Conservation (phyloP, 2,329 filamentous ascomycete species). For the Ophioceras dolichostomum region DNA sequence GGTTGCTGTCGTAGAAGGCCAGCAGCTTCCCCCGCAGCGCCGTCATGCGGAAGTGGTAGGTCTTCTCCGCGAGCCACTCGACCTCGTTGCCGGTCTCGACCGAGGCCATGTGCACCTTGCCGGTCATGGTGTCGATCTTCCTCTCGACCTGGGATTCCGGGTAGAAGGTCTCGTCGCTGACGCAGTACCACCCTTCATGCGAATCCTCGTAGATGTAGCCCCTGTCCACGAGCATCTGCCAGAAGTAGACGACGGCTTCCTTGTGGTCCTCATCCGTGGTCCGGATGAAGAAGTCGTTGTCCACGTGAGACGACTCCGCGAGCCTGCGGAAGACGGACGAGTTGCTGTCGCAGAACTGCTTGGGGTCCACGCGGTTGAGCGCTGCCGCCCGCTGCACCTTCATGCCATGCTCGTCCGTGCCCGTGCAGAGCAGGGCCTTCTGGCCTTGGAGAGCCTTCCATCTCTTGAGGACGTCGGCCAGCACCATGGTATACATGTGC, state of each 20-base stretch:
- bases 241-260: slow-evolving; percentile 79
- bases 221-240: slow-evolving; percentile 64
- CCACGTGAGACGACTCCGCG: slow-evolving; percentile 55
- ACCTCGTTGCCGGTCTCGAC: slow-evolving; percentile 85
- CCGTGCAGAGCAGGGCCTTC: slow-evolving; percentile 67
- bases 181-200: slow-evolving; percentile 92
- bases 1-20: slow-evolving; percentile 66
- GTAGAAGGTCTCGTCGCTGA: slow-evolving; percentile 95
- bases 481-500: slow-evolving; percentile 85
- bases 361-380: slow-evolving; percentile 56
- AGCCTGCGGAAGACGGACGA: slow-evolving; percentile 69
- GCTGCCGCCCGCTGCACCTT: slow-evolving; percentile 86
- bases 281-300: slow-evolving; percentile 79
- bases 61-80: slow-evolving; percentile 86
- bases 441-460: slow-evolving; percentile 71
- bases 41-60: slow-evolving; percentile 90
- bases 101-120: slow-evolving; percentile 70
- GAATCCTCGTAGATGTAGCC: slow-evolving; percentile 74
- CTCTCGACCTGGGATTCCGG: slow-evolving; percentile 63
- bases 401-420: slow-evolving; percentile 95
- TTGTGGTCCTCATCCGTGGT: slow-evolving; percentile 78
- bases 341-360: slow-evolving; percentile 80
- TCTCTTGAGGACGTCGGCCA: slow-evolving; percentile 83
- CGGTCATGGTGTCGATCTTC: slow-evolving; percentile 66
- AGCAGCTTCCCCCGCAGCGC: slow-evolving; percentile 69